These are phyloP conservation scores for Candida neerlandica DNA, from an alignment of 1,139 yeast species.

Conservation along the genomic window DNA sequence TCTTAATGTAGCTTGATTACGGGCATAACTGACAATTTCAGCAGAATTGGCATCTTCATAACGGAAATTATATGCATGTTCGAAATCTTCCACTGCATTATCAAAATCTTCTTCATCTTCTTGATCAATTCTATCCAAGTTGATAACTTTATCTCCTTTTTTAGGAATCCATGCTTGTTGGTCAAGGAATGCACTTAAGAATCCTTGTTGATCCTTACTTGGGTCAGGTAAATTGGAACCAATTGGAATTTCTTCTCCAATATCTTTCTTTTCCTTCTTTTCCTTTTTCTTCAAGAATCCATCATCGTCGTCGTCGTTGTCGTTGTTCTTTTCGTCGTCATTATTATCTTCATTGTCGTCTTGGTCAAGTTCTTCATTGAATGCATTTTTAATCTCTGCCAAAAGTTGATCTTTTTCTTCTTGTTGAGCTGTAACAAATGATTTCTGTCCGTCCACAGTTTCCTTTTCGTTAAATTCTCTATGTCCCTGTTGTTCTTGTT, in stretches of 20 bases:
- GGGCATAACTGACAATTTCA: constrained; percentile 94
- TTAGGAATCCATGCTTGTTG: constrained; percentile 89
- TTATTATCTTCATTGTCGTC: constrained; percentile 52
- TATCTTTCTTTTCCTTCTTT: constrained; percentile 21
- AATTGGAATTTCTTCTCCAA: constrained; percentile 11
- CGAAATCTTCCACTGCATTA: constrained; percentile 88
- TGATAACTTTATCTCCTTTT: constrained; percentile 52
- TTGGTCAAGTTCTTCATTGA: constrained; percentile 47
- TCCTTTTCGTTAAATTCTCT: constrained; percentile 53
- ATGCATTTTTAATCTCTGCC: constrained; percentile 72
- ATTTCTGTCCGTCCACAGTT: constrained; percentile 60
- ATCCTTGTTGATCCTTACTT: constrained; percentile 59
- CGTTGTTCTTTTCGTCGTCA: constrained; percentile 42
- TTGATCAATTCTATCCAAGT: constrained; percentile 57
- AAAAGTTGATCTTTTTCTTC: constrained; percentile 75
- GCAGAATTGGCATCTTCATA: constrained; percentile 91
- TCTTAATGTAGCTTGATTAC: constrained; percentile 91
- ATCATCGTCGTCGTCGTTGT: constrained; percentile 40
- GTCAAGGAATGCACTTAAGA: constrained; percentile 70
- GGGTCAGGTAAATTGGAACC: constrained; percentile 66
- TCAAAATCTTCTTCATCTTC: constrained; percentile 89
- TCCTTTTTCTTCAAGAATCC: constrained; percentile 58
- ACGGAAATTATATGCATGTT: constrained; percentile 90
- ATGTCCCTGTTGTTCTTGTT: constrained; percentile 29
- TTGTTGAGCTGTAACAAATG: constrained; percentile 70